Base-by-base conservation (phyloP, 192 early-diverging fungal species). In the Podila clonocystis region DNA sequence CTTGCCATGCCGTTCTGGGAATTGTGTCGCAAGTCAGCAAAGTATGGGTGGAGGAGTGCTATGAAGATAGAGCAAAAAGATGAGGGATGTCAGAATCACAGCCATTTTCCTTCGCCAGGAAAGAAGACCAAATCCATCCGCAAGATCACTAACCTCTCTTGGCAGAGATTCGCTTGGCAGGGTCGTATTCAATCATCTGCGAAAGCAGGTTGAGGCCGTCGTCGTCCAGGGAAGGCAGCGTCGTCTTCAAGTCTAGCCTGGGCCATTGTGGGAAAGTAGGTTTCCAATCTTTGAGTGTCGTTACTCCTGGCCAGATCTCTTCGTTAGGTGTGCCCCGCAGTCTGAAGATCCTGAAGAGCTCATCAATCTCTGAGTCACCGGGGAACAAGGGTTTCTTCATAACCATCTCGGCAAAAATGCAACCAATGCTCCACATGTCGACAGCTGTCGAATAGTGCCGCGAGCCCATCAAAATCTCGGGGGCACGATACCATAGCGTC, bases 351-450 rank as follows among this genome's bases (percentile, higher is more conserved):
- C 80, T 75, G 68, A 90, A 91, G 13, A 91, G 63, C 65, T 91
- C 75, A 68, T 91, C 89, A 74, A 91, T 91, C 52, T 91, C 85
- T 0, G 89, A 90, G 69, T 91, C 89, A 28, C 87, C 96, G 36
- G 97, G 95, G 66, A 99, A 98, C 50, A 98, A 78, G 2, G 98
- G 94, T 20, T 82, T 82, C 48, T 92, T 86, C 41, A 84, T 80
- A 34, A 89, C 86, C 95, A 99, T 94, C 85, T 99, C 98, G 34
- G 96, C 96, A 89, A 99, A 94, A 70, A 99, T 97, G 80, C 97
- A 98, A 1, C 96, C 98, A 57, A 97, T 91, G 62, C 92, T 93
- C 98, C 98, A 99, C 88, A 99, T 97, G 83, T 99, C 98, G 34
- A 99, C 93, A 11, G 91, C 93, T 12, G 94, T 95, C 15, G 94